A percentile compares a stretch with the other conserved stretches of the same genome.
Conservation (phyloP, 2,329 filamentous ascomycete genomes). For the Ascochyta koolunga region DNA sequence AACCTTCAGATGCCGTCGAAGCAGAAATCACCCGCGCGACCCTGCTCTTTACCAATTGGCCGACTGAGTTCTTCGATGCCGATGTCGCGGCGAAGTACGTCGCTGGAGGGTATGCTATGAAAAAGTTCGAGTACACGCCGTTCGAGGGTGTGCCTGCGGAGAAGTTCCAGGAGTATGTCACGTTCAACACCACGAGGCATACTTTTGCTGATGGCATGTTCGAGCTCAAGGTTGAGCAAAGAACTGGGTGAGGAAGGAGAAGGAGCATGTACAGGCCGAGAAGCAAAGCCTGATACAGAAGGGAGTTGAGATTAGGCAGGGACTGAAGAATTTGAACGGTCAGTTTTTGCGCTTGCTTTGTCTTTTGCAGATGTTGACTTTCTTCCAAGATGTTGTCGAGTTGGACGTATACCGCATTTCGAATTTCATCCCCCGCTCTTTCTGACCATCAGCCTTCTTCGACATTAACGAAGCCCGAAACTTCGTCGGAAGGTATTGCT, state of each 20-base stretch:
- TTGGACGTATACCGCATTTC: not conserved
- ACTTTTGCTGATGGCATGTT: not conserved
- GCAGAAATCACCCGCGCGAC: not conserved
- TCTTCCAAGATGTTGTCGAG: not conserved
- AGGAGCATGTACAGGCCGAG: no score
- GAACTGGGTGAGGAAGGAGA: not conserved
- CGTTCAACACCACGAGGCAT: not conserved
- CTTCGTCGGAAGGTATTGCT: not conserved
- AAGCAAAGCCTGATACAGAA: not conserved
- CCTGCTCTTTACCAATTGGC: not conserved
- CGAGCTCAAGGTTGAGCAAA: not conserved
- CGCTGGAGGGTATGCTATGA: not conserved
- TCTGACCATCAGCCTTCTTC: not conserved
- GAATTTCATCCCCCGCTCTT: not conserved
- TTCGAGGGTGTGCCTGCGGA: not conserved
- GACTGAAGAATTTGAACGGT: not conserved
- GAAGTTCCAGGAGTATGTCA: constrained; percentile 5
- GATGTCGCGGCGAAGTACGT: constrained; percentile 3
- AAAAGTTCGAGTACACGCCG: not conserved
- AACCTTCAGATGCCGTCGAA: constrained; percentile 1
- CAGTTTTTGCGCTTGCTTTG: not conserved
- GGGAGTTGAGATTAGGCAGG: no score
- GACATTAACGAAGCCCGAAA: constrained; percentile 16
- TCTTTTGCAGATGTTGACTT: not conserved
- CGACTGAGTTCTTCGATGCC: not conserved